A percentile compares a stretch with the other conserved stretches of the same genome.
Conservation (phyloP, 169 alveolate genomes). For the Babesia caballi region DNA sequence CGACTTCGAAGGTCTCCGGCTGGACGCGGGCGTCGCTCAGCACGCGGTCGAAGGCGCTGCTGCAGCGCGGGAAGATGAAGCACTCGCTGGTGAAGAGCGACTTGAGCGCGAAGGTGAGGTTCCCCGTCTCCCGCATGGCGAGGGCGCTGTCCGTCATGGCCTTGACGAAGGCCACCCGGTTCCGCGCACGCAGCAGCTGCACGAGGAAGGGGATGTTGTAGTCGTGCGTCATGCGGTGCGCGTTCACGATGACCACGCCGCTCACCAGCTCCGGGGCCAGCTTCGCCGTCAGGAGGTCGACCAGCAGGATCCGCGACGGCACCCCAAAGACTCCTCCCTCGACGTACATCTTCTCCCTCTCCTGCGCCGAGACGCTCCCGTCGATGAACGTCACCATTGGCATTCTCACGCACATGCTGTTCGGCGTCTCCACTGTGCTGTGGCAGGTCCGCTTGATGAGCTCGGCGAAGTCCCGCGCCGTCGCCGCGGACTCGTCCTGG, state of each 20-base stretch:
- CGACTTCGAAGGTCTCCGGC: constrained; percentile 59
- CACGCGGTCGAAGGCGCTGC: constrained; percentile 22
- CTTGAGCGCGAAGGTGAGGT: constrained; percentile 36
- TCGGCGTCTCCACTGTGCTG: not conserved
- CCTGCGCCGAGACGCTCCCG: constrained; percentile 31
- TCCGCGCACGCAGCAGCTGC: constrained; percentile 40
- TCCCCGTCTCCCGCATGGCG: constrained; percentile 20
- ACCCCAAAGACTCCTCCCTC: constrained; percentile 52
- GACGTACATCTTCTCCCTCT: constrained; percentile 52
- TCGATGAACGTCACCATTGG: constrained; percentile 53
- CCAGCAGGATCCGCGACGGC: constrained; percentile 43
- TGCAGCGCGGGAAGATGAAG: constrained; percentile 49
- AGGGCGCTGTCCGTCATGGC: constrained; percentile 44
- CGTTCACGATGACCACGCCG: constrained; percentile 56
- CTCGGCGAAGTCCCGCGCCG: constrained; percentile 16
- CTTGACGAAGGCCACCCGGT: constrained; percentile 59
- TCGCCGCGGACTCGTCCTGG: constrained; percentile 26
- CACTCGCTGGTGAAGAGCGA: constrained; percentile 45
- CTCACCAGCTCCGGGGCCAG: constrained; percentile 48
- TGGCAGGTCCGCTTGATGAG: constrained; percentile 26
- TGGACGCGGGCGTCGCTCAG: constrained; percentile 40
- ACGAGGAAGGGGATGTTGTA: constrained; percentile 54
- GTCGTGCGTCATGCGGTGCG: constrained; percentile 58
- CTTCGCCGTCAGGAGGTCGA: constrained; percentile 45
- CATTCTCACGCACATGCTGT: constrained; percentile 16